These are phyloP conservation scores for Vaccinium darrowii DNA, from an alignment of 148 eudicot genomes.

Conservation along the genomic window DNA sequence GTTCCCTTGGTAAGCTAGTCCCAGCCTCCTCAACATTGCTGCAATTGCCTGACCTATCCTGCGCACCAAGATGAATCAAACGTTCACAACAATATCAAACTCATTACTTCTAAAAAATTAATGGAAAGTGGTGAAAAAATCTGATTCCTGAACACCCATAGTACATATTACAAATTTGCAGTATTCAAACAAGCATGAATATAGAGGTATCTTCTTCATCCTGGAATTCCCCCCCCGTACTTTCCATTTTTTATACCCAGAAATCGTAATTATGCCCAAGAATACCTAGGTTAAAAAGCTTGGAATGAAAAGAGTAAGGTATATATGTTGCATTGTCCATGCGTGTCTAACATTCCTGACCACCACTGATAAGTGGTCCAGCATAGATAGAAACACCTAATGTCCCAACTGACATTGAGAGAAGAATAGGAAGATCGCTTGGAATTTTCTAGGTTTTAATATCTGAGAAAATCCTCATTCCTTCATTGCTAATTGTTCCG, in stretches of 20 bases:
- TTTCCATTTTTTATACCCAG: background rate
- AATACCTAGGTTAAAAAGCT: background rate
- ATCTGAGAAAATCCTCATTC: background rate
- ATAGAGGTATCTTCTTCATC: background rate
- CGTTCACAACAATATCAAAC: background rate
- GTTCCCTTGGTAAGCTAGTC: constrained; percentile 67
- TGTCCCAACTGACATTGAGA: background rate
- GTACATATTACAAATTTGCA: background rate
- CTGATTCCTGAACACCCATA: background rate
- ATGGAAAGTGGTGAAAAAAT: background rate
- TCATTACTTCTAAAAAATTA: too few relatives aligned
- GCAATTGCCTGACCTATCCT: constrained; percentile 83
- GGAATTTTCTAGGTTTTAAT: background rate
- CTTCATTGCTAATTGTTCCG: background rate
- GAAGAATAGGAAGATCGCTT: background rate
- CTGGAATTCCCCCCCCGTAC: background rate
- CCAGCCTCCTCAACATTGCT: constrained; percentile 75
- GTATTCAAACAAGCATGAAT: background rate
- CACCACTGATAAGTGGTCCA: background rate
- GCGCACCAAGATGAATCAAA: constrained; percentile 31
- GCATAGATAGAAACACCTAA: background rate
- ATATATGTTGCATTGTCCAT: background rate
- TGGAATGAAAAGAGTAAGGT: background rate
- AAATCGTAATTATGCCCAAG: background rate
- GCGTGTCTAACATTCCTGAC: background rate